Evolutionary conservation across 1,284 basidiomycete genomes (phyloP).

Genomic region (Cystobasidium slooffiae): DNA sequence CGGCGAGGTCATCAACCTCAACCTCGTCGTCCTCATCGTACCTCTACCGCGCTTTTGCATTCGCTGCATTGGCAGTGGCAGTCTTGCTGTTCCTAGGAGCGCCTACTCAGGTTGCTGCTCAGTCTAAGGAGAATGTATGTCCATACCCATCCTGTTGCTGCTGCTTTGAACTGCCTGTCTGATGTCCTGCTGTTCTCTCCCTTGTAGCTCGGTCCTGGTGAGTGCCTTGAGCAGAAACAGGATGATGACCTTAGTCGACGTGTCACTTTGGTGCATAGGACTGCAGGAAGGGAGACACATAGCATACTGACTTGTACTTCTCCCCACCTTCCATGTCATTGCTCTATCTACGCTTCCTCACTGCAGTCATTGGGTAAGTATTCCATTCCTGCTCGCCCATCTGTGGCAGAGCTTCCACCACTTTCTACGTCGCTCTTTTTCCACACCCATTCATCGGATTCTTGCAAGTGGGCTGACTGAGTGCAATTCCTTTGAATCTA

Average conservation of each 20-base stretch:
- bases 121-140: constrained; percentile 42
- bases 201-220: constrained; percentile 40
- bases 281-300: not conserved
- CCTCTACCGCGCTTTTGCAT: constrained; percentile 7
- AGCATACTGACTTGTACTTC: not conserved
- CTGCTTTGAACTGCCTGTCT: constrained; percentile 14
- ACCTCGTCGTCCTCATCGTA: constrained; percentile 13
- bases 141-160: not conserved
- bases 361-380: constrained; percentile 42
- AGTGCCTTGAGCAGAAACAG: constrained; percentile 5
- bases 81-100: constrained; percentile 22
- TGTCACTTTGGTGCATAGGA: not conserved
- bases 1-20: not conserved
- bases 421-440: not conserved
- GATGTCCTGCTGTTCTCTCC: not conserved
- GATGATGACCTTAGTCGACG: not conserved
- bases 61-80: constrained; percentile 20
- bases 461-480: constrained; percentile 47
- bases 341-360: not conserved
- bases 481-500: constrained; percentile 39
- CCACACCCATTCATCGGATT: constrained; percentile 46
- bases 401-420: not conserved
- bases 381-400: not conserved
- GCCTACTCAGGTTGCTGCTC: constrained; percentile 15
- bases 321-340: not conserved